These are phyloP conservation scores for Penicillium robsamsonii DNA, from an alignment of 495 filamentous ascomycete genomes.

Conservation along the genomic window DNA sequence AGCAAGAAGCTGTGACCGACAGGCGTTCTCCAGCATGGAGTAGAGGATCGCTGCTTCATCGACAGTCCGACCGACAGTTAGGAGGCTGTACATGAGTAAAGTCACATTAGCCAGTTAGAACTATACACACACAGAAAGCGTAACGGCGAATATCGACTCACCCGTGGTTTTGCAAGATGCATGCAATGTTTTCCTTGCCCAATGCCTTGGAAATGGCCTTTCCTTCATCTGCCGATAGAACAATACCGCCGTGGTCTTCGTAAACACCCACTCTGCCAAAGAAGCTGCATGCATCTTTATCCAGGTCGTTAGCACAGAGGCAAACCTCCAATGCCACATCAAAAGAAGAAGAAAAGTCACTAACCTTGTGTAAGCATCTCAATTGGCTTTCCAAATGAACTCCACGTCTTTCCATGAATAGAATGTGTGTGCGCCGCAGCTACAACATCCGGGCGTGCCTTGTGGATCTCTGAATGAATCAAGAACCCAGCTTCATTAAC, in stretches of 20 bases:
- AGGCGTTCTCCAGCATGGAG: constrained; percentile 62
- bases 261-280: constrained; percentile 53
- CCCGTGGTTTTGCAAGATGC: constrained; percentile 68
- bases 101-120: neutral
- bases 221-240: constrained; percentile 61
- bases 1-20: constrained; percentile 63
- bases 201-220: constrained; percentile 56
- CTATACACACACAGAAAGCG: constrained; percentile 1
- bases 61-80: constrained; percentile 62
- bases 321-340: neutral
- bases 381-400: constrained; percentile 45
- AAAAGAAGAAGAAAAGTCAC: neutral
- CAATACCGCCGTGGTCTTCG: constrained; percentile 53
- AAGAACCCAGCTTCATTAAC: constrained; percentile 68
- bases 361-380: constrained; percentile 52
- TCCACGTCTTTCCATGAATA: constrained; percentile 48
- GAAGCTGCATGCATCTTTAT: constrained; percentile 57
- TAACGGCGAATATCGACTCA: constrained; percentile 10
- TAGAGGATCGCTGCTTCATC: constrained; percentile 70
- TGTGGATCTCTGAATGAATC: constrained; percentile 59
- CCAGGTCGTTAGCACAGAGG: constrained; percentile 5
- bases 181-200: constrained; percentile 60
- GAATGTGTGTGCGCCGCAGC: constrained; percentile 52
- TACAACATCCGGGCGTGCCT: constrained; percentile 49
- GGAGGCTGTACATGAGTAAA: constrained; percentile 33